Base-by-base conservation (phyloP, 305 asterid genomes). In the Fraxinus dipetala region DNA sequence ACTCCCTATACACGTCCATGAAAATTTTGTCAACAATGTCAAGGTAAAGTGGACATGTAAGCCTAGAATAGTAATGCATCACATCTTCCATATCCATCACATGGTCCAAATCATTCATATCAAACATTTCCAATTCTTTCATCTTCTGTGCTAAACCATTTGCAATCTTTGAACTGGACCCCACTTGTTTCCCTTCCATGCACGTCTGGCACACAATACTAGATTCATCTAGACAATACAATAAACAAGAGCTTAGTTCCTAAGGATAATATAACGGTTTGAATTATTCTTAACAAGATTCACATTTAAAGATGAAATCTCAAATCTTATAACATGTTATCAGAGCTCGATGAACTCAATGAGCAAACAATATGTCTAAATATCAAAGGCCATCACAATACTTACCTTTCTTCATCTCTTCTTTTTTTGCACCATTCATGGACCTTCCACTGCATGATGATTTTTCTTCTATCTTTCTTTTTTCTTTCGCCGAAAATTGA, bases 1-100 rank as follows among this genome's bases (percentile, higher is more conserved):
- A 16, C 76, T 72, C 76, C 40, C 28, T 72, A 72, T 72, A 72
- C 76, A 72, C 76, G 28, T 72, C 76, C 76, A 84, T 84, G 87
- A 92, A 92, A 79, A 93, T 88, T 4, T 87, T 83, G 82, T 93
- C 94, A 6, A 94, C 93, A 36, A 94, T 91, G 13, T 91, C 97
- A 1, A 80, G 83, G 85, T 91, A 94, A 79, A 86, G 85, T 4
- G 97, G 97, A 85, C 94, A 86, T 26, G 85, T 94, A 45, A 94
- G 94, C 11, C 90, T 88, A 65, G 93, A 91, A 85, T 94, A 94
- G 79, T 89, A 88, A 81, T 88, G 91, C 35, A 94, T 85, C 32
- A 89, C 97, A 79, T 94, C 98, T 61, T 92, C 94, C 36, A 94
- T 83, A 82, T 94, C 97, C 90, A 87, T 30, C 82, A 85, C 92